Percentiles rank a stretch among this genome's conserved stretches.
phyloP scores from a whole-genome alignment of 192 early-diverging fungal species.

The Entrophospora sp. region DNA sequence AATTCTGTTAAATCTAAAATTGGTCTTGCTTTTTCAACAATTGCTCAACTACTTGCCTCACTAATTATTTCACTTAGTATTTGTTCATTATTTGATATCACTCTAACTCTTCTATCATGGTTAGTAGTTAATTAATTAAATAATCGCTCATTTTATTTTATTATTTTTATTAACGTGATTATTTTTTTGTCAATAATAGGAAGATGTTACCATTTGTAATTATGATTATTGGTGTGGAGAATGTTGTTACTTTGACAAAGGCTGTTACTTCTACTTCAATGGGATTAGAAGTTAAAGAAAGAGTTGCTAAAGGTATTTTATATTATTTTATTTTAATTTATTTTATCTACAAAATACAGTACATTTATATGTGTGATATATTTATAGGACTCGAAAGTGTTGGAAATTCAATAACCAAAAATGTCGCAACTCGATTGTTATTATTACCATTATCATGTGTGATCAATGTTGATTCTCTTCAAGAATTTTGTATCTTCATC shows the following conservation, averaged over 20 bases:
- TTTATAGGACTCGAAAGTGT: constrained; percentile 44
- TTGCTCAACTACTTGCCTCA: constrained; percentile 52
- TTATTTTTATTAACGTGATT: too few relatives aligned
- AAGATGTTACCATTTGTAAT: constrained; percentile 61
- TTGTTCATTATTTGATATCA: constrained; percentile 47
- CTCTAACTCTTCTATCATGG: constrained; percentile 49
- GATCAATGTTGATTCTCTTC: constrained; percentile 50
- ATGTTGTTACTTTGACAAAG: constrained; percentile 63
- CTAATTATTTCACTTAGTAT: constrained; percentile 56
- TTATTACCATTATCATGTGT: constrained; percentile 49
- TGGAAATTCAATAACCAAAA: constrained; percentile 55
- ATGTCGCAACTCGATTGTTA: constrained; percentile 45
- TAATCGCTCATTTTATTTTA: too few relatives aligned
- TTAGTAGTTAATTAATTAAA: too few relatives aligned
- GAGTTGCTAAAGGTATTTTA: too few relatives aligned
- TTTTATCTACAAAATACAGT: constrained; percentile 20
- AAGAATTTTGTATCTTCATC: constrained; percentile 69
- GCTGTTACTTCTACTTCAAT: constrained; percentile 61
- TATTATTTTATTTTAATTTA: too few relatives aligned
- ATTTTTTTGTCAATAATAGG: too few relatives aligned
- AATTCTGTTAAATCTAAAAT: constrained; percentile 71
- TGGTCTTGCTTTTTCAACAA: constrained; percentile 57
- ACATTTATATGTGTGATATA: background rate
- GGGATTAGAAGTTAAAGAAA: constrained; percentile 64
- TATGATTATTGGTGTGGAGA: constrained; percentile 64